phyloP scores from a whole-genome alignment of 1,284 basidiomycete genomes.

The Ceratobasidium sp. region DNA sequence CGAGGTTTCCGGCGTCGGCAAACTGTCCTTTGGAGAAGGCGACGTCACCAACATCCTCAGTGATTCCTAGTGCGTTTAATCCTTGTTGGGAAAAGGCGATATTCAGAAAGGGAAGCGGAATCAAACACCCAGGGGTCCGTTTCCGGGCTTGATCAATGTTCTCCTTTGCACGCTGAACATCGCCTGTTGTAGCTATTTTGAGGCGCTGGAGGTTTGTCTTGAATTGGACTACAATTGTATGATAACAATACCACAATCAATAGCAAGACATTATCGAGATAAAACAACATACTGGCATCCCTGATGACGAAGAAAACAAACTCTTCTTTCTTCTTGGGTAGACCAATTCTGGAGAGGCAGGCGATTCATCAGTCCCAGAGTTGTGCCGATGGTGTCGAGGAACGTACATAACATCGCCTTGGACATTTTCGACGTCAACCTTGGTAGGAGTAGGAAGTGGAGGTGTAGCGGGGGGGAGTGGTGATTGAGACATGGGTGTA shows the following conservation, averaged over 20 bases:
- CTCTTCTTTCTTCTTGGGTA: slow-evolving; percentile 41
- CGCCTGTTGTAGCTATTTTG: not conserved
- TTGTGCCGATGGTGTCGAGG: too few relatives aligned
- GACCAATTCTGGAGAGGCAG: slow-evolving; percentile 16
- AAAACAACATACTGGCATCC: slow-evolving; percentile 1
- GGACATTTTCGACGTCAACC: slow-evolving; percentile 51
- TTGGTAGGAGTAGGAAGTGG: not conserved
- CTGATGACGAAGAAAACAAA: slow-evolving; percentile 34
- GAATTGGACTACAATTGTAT: slow-evolving; percentile 3
- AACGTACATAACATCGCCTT: slow-evolving; percentile 51
- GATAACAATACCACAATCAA: too few relatives aligned
- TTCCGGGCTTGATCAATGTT: not conserved
- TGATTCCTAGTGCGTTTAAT: slow-evolving; percentile 56
- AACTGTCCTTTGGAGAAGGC: slow-evolving; percentile 58
- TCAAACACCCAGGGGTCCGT: not conserved
- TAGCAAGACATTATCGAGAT: too few relatives aligned
- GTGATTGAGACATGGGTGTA: slow-evolving; percentile 43
- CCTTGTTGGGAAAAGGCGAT: slow-evolving; percentile 50
- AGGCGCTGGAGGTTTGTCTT: slow-evolving; percentile 8
- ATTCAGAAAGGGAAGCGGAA: slow-evolving; percentile 49
- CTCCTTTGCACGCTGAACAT: not conserved
- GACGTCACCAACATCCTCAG: slow-evolving; percentile 57
- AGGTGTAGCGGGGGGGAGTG: slow-evolving; percentile 51
- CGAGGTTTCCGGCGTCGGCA: slow-evolving; percentile 55
- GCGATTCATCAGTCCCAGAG: too few relatives aligned